Base-by-base conservation (phyloP, 768 basidiomycete species). In the Gelatoporia subvermispora region DNA sequence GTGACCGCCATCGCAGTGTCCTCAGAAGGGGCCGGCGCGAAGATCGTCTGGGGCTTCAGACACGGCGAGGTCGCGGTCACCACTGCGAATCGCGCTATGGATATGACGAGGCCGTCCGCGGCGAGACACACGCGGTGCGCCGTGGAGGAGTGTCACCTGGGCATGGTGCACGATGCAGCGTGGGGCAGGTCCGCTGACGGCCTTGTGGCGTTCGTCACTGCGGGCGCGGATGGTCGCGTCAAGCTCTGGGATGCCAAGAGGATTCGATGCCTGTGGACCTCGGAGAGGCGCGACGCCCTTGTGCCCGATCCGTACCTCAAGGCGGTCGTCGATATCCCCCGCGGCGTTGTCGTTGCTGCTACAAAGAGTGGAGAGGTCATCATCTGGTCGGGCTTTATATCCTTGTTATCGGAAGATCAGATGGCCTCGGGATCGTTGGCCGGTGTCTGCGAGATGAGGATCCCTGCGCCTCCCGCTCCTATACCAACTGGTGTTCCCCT, bases 191-290 rank as follows among this genome's bases (percentile, higher is more conserved):
- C 47, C 43, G 18, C n/a, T 3, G 54, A 55, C 24, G 50, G 52
- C 20, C 36, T 43, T 10, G 31, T 36, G 13, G 15, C 50, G 20
- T 72, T 80, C 35, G 64, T 79, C 34, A 84, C 81, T 4, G 81
- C 69, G 1, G 80, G 77, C 4, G 60, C 68, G 1, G 87, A 91
- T 54, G 87, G 87, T 0, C 65, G 68, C 20, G 73, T 88, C 54
- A 92, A 90, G 61, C 52, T 93, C 2, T 92, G 90, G 90, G 76
- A 84, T 49, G 66, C 74, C 15, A 77, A 73, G 54, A 67, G 66
- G 3, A 62, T 79, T 13, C 56, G 52, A n/a, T 83, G 82, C 50
- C 44, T 84, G 18, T 91, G 87, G 88, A 75, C 79, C 1, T 86
- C 82, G 17, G 65, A 72, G 24, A 68, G 69, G 16, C 48, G 52